phyloP scores from a whole-genome alignment of 805 yeast species.

The Ogataea angusta region DNA sequence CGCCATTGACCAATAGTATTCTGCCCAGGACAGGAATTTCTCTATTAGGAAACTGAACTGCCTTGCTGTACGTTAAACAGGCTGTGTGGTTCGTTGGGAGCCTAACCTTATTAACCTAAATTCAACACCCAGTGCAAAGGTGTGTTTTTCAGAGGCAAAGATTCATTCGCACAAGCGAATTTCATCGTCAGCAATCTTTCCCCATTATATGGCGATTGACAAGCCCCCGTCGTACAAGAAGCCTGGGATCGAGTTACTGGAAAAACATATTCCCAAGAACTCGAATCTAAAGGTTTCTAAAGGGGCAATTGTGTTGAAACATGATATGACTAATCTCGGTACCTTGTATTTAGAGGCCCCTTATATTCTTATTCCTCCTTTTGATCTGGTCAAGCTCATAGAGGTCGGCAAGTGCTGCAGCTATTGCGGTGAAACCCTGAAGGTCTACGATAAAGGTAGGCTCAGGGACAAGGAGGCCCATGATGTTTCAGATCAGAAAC shows the following conservation, averaged over 20 bases:
- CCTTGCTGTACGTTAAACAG: not conserved
- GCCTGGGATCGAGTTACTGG: slow-evolving; percentile 6
- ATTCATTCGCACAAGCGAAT: not conserved
- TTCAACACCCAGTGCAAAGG: slow-evolving; percentile 3
- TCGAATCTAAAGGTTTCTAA: slow-evolving; percentile 7
- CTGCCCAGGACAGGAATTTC: not conserved
- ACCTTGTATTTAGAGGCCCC: slow-evolving; percentile 31
- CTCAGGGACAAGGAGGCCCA: slow-evolving; percentile 20
- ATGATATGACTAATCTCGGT: slow-evolving; percentile 15
- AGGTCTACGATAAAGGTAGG: slow-evolving; percentile 30
- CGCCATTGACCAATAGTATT: not conserved
- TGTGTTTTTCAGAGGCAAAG: slow-evolving; percentile 3
- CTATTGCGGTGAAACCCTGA: slow-evolving; percentile 32
- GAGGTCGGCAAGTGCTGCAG: slow-evolving; percentile 32
- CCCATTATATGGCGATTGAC: slow-evolving; percentile 7
- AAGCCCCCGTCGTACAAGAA: slow-evolving; percentile 16
- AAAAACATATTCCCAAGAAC: slow-evolving; percentile 12
- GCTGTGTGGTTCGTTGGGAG: not conserved
- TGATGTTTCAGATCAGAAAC: slow-evolving; percentile 23
- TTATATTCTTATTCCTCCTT: slow-evolving; percentile 25
- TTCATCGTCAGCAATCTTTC: not conserved
- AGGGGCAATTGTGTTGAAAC: slow-evolving; percentile 10
- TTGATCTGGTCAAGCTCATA: slow-evolving; percentile 26
- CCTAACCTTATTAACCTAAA: not conserved
- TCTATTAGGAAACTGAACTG: not conserved